phyloP scores from a whole-genome alignment of 768 basidiomycete genomes.

The Pilatotrama ljubarskyi region DNA sequence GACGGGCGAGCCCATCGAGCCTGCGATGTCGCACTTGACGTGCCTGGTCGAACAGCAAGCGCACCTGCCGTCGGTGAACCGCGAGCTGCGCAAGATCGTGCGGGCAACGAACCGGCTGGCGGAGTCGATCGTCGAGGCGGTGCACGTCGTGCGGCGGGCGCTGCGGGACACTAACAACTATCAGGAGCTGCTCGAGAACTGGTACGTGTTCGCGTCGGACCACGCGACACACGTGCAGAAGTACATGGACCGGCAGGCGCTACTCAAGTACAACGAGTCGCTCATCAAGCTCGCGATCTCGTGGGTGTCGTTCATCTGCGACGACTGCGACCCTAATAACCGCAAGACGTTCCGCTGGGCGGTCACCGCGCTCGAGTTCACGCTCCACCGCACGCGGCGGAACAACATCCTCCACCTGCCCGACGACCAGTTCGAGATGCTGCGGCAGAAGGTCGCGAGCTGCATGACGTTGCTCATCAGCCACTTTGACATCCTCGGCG shows the following conservation, averaged over 20 bases:
- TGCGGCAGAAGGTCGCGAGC: constrained; percentile 88
- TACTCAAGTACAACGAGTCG: constrained; percentile 77
- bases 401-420: constrained; percentile 89
- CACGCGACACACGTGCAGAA: constrained; percentile 89
- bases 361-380: constrained; percentile 92
- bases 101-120: constrained; percentile 87
- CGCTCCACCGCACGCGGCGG: constrained; percentile 82
- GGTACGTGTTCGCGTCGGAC: constrained; percentile 96
- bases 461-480: constrained; percentile 97
- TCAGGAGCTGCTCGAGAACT: constrained; percentile 89
- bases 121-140: constrained; percentile 90
- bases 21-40: constrained; percentile 39
- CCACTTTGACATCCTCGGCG: constrained; percentile 98
- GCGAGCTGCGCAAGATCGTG: constrained; percentile 87
- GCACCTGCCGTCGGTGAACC: constrained; percentile 86
- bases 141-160: constrained; percentile 78
- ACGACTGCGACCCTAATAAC: constrained; percentile 95
- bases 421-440: constrained; percentile 84
- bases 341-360: constrained; percentile 98
- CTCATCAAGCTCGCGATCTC: constrained; percentile 91
- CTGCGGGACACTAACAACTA: constrained; percentile 59
- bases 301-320: constrained; percentile 98
- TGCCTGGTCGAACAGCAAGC: constrained; percentile 82
- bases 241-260: constrained; percentile 74
- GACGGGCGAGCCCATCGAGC: constrained; percentile 53